These are phyloP conservation scores for Geotrichum reessii DNA, from an alignment of 1,139 yeast species.

Conservation along the genomic window DNA sequence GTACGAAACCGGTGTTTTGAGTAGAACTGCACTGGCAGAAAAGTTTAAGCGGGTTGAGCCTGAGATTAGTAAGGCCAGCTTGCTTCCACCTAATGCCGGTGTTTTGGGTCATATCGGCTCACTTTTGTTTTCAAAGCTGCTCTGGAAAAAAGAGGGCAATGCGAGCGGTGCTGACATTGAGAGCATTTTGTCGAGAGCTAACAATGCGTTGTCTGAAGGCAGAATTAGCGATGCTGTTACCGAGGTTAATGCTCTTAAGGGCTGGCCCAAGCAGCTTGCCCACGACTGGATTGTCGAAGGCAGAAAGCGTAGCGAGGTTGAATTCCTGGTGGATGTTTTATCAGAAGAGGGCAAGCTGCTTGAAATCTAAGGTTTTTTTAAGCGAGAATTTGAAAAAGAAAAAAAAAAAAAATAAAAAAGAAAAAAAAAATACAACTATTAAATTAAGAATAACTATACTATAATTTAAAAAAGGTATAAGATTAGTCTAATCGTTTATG, in stretches of 20 bases:
- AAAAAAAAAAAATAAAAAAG: not conserved
- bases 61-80: conserved; percentile 81
- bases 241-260: conserved; percentile 83
- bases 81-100: conserved; percentile 93
- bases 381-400: not conserved
- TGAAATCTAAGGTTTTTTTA: conserved; percentile 1
- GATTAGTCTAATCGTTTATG: conserved; percentile 1
- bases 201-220: conserved; percentile 67
- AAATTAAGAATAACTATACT: not conserved
- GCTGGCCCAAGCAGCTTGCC: conserved; percentile 89
- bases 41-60: conserved; percentile 74
- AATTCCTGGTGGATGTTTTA: conserved; percentile 63
- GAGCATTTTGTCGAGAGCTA: conserved; percentile 81
- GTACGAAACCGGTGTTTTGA: conserved; percentile 51
- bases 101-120: conserved; percentile 87
- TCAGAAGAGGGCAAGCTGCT: conserved; percentile 44
- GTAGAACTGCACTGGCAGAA: conserved; percentile 48
- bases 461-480: not conserved
- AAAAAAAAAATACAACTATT: not conserved
- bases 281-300: conserved; percentile 88
- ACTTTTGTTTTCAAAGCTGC: conserved; percentile 63
- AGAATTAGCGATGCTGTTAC: conserved; percentile 85
- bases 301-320: conserved; percentile 82
- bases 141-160: conserved; percentile 57
- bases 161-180: conserved; percentile 78